Evolutionary conservation across 2,329 filamentous ascomycete genomes (phyloP).

Genomic region (Coniochaeta ligniaria): DNA sequence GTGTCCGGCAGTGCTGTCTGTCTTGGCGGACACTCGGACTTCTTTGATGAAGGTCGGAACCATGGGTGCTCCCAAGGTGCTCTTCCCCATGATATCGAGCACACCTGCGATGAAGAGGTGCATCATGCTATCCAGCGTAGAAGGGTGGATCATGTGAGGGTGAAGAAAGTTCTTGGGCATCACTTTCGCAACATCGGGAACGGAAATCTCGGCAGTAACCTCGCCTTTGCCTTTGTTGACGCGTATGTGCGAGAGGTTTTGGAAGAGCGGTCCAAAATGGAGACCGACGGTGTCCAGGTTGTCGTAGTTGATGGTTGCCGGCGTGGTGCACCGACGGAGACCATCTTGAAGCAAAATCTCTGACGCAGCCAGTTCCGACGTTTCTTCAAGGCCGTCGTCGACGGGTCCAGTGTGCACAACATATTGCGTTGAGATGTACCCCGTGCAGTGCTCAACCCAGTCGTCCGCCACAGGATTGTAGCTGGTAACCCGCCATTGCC

Average conservation of each 20-base stretch:
- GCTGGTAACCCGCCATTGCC: not conserved
- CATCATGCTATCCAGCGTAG: not conserved
- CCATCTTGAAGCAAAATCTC: not conserved
- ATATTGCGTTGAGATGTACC: not conserved
- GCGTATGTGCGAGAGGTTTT: not conserved
- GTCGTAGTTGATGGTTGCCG: not conserved
- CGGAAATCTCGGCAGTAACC: not conserved
- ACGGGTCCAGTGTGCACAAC: not conserved
- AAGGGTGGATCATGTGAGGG: not conserved
- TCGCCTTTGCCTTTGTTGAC: not conserved
- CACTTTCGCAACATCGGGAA: not conserved
- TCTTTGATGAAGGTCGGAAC: conserved; percentile 1
- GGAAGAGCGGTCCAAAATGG: not conserved
- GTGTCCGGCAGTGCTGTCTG: not conserved
- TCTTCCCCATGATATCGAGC: not conserved
- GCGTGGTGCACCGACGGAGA: not conserved
- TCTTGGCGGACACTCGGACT: not conserved
- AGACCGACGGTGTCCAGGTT: not conserved
- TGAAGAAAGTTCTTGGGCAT: not conserved
- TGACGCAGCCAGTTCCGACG: not conserved
- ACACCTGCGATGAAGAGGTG: not conserved
- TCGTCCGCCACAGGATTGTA: not conserved
- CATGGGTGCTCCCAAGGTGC: not conserved
- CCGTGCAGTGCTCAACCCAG: not conserved
- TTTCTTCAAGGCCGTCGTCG: not conserved